Percentiles rank a stretch among this genome's conserved stretches.
phyloP scores from a whole-genome alignment of 768 basidiomycete species.

The Amylocystis lapponica region DNA sequence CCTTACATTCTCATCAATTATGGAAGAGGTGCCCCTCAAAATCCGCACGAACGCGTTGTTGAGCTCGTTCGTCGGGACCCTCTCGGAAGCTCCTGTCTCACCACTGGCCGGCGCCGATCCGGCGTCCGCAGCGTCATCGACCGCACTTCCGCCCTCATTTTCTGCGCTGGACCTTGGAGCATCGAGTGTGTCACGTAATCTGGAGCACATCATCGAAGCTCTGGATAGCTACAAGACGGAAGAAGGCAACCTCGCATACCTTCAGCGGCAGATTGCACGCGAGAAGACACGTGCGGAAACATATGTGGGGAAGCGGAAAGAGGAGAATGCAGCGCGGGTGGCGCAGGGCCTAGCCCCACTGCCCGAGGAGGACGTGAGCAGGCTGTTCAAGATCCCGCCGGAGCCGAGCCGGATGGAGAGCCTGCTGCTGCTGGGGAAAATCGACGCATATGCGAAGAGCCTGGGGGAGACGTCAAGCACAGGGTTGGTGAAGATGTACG shows the following conservation, averaged over 20 bases:
- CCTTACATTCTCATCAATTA: conserved; percentile 78
- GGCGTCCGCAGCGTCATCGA: conserved; percentile 30
- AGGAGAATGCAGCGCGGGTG: conserved; percentile 76
- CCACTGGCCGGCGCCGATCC: conserved; percentile 27
- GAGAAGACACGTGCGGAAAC: conserved; percentile 77
- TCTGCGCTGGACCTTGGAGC: conserved; percentile 66
- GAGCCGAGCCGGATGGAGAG: conserved; percentile 89
- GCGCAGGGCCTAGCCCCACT: conserved; percentile 81
- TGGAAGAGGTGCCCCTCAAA: conserved; percentile 82
- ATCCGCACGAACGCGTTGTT: conserved; percentile 78
- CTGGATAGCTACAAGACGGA: conserved; percentile 85
- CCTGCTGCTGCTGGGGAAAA: conserved; percentile 78
- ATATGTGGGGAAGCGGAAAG: conserved; percentile 78
- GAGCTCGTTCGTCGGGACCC: conserved; percentile 67
- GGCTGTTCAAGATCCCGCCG: conserved; percentile 81
- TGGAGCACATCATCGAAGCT: conserved; percentile 82
- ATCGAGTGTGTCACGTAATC: conserved; percentile 61
- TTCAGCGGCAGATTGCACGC: conserved; percentile 80
- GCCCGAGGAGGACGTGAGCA: conserved; percentile 79
- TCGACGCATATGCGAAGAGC: conserved; percentile 80
- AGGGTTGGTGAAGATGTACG: conserved; percentile 83
- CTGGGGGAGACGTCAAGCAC: conserved; percentile 57
- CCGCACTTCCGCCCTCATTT: conserved; percentile 57
- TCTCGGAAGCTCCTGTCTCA: conserved; percentile 45
- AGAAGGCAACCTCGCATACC: conserved; percentile 87